Conservation (phyloP, 805 yeast species). For the Ogataea nitratoaversa region DNA sequence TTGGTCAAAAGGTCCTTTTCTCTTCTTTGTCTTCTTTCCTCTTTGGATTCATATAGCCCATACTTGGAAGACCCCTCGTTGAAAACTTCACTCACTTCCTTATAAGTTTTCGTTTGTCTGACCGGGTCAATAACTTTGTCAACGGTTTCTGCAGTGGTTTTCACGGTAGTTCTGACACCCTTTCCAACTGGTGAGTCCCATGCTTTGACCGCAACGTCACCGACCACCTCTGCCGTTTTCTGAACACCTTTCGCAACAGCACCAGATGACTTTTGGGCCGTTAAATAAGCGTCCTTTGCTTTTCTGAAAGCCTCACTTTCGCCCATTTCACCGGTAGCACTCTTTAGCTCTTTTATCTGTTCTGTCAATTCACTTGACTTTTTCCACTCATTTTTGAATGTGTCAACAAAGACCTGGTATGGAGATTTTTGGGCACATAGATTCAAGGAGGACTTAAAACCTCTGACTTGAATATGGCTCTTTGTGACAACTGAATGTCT, state of each 20-base stretch:
- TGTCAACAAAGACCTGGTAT: constrained; percentile 85
- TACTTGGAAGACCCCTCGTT: constrained; percentile 90
- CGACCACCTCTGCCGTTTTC: constrained; percentile 92
- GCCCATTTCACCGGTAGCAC: constrained; percentile 90
- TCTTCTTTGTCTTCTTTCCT: constrained; percentile 71
- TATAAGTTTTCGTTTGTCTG: constrained; percentile 82
- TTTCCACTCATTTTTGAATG: constrained; percentile 87
- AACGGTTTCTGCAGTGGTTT: constrained; percentile 76
- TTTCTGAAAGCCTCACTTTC: constrained; percentile 90
- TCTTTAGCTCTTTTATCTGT: constrained; percentile 89
- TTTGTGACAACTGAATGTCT: constrained; percentile 3
- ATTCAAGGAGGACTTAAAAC: constrained; percentile 12
- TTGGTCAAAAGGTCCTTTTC: constrained; percentile 52
- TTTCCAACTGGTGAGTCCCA: constrained; percentile 96
- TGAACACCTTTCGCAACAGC: constrained; percentile 64
- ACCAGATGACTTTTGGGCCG: constrained; percentile 69
- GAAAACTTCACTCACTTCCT: constrained; percentile 81
- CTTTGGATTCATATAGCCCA: constrained; percentile 89
- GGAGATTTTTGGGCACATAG: constrained; percentile 58
- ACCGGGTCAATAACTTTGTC: constrained; percentile 91
- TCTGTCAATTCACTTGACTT: constrained; percentile 87
- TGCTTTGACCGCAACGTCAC: constrained; percentile 81
- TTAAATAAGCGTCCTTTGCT: constrained; percentile 89
- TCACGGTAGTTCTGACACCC: constrained; percentile 83
- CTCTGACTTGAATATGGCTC: constrained; percentile 9